Evolutionary conservation across 2,329 filamentous ascomycete species (phyloP).

Genomic region (Pleoardoris graminearum): DNA sequence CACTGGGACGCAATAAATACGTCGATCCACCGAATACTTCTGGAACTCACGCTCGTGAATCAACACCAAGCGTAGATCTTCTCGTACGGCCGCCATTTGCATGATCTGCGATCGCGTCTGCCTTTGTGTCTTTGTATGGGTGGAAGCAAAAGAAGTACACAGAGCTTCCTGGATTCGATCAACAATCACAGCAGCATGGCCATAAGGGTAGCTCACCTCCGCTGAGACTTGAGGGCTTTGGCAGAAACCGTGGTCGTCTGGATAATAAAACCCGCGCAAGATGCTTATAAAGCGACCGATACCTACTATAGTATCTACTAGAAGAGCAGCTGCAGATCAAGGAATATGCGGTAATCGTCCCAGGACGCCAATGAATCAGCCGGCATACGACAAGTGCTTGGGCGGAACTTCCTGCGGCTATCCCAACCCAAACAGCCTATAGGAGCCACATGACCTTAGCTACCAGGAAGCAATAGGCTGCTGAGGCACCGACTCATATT

Average conservation of each 20-base stretch:
- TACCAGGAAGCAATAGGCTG: slow-evolving; percentile 15
- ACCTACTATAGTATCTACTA: no score
- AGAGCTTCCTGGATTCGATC: background rate
- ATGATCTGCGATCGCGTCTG: background rate
- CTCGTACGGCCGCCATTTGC: slow-evolving; percentile 5
- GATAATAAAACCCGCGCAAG: background rate
- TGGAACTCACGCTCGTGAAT: slow-evolving; percentile 47
- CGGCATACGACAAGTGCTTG: slow-evolving; percentile 28
- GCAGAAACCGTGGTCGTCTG: background rate
- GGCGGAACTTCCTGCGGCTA: slow-evolving; percentile 15
- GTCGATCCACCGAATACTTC: slow-evolving; percentile 42
- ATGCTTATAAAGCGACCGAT: slow-evolving; percentile 13
- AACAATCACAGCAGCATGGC: background rate
- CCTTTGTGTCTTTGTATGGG: background rate
- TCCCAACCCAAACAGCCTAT: slow-evolving; percentile 15
- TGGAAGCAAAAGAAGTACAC: background rate
- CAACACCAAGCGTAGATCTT: slow-evolving; percentile 25
- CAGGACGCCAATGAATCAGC: slow-evolving; percentile 18
- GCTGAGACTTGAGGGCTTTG: background rate
- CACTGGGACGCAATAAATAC: slow-evolving; percentile 46
- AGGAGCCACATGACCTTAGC: slow-evolving; percentile 23
- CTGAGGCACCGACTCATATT: slow-evolving; percentile 17
- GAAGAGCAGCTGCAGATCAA: slow-evolving; percentile 14
- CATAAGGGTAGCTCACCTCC: background rate
- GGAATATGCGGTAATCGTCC: slow-evolving; percentile 21